Percentiles rank a stretch among this genome's conserved stretches.
phyloP scores from a whole-genome alignment of 441 rosid species.

The Syzygium malaccense region DNA sequence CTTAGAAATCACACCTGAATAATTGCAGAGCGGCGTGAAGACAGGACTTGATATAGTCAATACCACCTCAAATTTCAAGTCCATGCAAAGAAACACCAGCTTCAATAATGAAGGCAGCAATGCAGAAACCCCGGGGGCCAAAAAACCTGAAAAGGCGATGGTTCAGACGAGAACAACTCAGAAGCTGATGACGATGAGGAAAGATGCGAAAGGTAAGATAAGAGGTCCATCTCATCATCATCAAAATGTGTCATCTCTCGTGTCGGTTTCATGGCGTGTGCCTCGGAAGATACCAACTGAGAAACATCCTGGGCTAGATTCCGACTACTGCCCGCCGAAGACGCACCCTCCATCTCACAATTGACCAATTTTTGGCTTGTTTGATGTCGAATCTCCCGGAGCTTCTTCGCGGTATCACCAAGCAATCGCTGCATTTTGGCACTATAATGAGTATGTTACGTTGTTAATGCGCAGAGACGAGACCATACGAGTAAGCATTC shows the following conservation, averaged over 20 bases:
- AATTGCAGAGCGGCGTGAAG: not conserved
- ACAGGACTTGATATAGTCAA: not conserved
- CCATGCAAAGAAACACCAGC: not conserved
- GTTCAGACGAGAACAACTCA: not conserved
- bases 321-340: constrained; percentile 70
- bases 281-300: constrained; percentile 32
- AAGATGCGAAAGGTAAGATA: not conserved
- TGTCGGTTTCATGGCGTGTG: constrained; percentile 48
- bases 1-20: not conserved
- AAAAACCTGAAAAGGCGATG: not conserved
- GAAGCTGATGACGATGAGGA: not conserved
- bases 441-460: not conserved
- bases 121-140: not conserved
- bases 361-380: constrained; percentile 15
- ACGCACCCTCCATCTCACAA: constrained; percentile 91
- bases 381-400: not conserved
- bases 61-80: not conserved
- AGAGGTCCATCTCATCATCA: not conserved
- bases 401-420: not conserved
- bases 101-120: not conserved
- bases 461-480: not conserved
- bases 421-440: not conserved
- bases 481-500: not conserved
- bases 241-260: constrained; percentile 17
- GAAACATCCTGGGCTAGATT: constrained; percentile 49